These are phyloP conservation scores for Eucalyptus decipiens DNA, from an alignment of 345 rosid species.

Conservation along the genomic window DNA sequence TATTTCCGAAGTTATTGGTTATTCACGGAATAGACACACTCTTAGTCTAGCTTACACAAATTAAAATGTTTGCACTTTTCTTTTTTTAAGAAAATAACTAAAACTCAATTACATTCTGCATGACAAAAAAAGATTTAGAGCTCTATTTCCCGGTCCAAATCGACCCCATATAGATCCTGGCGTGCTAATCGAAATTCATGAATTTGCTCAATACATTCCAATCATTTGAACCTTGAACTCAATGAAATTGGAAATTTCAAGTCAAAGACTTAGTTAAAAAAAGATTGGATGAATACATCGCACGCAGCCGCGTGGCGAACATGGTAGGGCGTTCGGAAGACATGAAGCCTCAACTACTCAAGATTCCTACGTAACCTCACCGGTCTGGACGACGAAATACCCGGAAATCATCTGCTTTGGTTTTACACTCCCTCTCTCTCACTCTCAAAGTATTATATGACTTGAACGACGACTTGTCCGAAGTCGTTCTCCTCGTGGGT, in stretches of 20 bases:
- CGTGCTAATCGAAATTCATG: background rate
- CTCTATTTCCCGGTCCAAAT: background rate
- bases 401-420: background rate
- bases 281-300: background rate
- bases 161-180: background rate
- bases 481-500: background rate
- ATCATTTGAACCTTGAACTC: background rate
- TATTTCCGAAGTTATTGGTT: too few species aligned
- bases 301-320: background rate
- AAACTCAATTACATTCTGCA: too few species aligned
- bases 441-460: background rate
- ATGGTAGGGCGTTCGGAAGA: too few species aligned
- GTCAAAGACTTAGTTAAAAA: background rate
- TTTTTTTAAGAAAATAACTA: too few species aligned
- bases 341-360: too few species aligned
- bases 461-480: background rate
- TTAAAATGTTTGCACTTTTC: too few species aligned
- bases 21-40: too few species aligned
- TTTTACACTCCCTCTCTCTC: background rate
- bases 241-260: background rate
- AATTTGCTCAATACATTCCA: background rate
- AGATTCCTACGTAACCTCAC: background rate
- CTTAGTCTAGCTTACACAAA: too few species aligned
- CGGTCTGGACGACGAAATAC: background rate
- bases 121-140: background rate